Evolutionary conservation across 176 grass and related monocot species (phyloP).

Genomic region (Tuctoria greenei): DNA sequence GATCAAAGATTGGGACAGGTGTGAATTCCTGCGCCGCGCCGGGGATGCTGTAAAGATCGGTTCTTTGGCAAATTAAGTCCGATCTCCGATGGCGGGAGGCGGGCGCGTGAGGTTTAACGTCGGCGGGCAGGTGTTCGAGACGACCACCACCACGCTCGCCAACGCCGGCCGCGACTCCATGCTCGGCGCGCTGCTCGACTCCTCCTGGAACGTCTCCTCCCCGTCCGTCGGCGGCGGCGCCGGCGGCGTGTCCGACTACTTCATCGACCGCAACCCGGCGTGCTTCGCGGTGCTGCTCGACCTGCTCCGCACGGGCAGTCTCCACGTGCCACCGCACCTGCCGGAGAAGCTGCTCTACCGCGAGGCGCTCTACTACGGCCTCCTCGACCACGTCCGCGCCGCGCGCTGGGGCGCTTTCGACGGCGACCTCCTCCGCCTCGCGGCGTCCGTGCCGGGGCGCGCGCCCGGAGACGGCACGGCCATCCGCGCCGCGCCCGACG

Average conservation of each 20-base stretch:
- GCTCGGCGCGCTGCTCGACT: slow-evolving; percentile 91
- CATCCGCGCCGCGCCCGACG: slow-evolving; percentile 78
- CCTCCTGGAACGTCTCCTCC: slow-evolving; percentile 66
- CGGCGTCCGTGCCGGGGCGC: slow-evolving; percentile 53
- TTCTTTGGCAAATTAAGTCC: not conserved
- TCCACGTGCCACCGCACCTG: slow-evolving; percentile 67
- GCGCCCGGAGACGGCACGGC: slow-evolving; percentile 89
- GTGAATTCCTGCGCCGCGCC: not conserved
- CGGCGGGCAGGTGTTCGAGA: slow-evolving; percentile 92
- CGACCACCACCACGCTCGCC: slow-evolving; percentile 81
- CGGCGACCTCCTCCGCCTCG: slow-evolving; percentile 59
- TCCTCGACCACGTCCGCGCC: slow-evolving; percentile 75
- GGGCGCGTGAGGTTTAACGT: slow-evolving; percentile 91
- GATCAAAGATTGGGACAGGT: not conserved
- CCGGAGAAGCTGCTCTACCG: slow-evolving; percentile 85
- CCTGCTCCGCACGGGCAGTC: slow-evolving; percentile 79
- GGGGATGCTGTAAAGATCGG: not conserved
- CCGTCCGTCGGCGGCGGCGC: not conserved
- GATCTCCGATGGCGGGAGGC: slow-evolving; percentile 15
- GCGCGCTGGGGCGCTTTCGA: slow-evolving; percentile 81
- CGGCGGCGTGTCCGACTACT: slow-evolving; percentile 45
- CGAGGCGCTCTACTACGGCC: slow-evolving; percentile 84
- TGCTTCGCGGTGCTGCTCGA: slow-evolving; percentile 90
- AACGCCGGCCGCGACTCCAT: slow-evolving; percentile 91
- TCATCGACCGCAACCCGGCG: slow-evolving; percentile 89